Evolutionary conservation across 805 yeast species (phyloP), one percentile per base, ranked within the genome.

Genomic region (Vanderwaltozyma tropicalis): DNA sequence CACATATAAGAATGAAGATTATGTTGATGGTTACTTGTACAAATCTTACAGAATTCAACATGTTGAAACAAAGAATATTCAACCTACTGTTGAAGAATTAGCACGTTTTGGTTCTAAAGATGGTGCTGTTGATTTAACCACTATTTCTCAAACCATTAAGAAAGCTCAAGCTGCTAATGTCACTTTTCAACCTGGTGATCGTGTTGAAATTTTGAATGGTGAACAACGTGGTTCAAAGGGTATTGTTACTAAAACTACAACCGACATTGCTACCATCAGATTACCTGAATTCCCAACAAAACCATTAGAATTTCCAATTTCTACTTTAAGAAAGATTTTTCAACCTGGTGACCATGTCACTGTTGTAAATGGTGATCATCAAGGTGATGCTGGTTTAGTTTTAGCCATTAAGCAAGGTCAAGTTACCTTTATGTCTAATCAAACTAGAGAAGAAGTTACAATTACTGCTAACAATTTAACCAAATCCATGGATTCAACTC

Each of bases 361-460:
- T 41, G 92, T 89, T 24, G 73, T 83, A 28, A 84, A 79, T 54
- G 98, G 98, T 56, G 86, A 83, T 53, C 94, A 85, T 59, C 69
- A 77, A 37, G 96, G 89, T 53, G 96, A 88, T 54, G 86, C 96
- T 26, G 98, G 98, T 64, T 71, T 92, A 64, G 95, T 92, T 35
- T 87, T 92, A 30, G 72, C 77, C 47, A 75, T 85, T 18, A 73
- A 74, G 37, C 83, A 80, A 35, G 95, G 88, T 55, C 84, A 86
- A 43, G 96, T 88, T 19, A 84, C 94, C 0, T 71, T 92, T 46
- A 75, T 92, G 47, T 80, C 94, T 34, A 96, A 92, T 56, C 87
- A 87, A 61, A 79, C 95, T 1, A 76, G 76, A 51, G 78, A 80
- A 49, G 97, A 92, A 59, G 74, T 92, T 29, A 81, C 94, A 14